Percentiles rank a stretch among this genome's conserved stretches.
These are phyloP conservation scores for Turnera subulata DNA, from an alignment of 345 rosid genomes.

Conservation along the genomic window DNA sequence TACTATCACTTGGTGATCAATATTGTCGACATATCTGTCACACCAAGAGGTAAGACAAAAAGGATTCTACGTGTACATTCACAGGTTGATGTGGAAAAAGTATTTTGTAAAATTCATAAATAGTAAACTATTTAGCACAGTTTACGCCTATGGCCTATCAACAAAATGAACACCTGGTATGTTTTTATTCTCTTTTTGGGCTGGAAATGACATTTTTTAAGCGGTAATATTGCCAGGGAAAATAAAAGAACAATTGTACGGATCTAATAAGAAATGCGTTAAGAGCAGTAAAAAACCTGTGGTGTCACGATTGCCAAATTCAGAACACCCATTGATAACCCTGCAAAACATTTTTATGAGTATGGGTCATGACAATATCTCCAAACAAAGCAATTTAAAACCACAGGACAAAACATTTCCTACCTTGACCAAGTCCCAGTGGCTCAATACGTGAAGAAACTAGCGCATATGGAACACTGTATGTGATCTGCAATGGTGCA, in stretches of 20 bases:
- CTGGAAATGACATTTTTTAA: not conserved
- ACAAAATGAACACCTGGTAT: not conserved
- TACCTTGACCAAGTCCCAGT: conserved; percentile 96
- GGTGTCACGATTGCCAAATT: conserved; percentile 94
- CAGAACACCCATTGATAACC: conserved; percentile 91
- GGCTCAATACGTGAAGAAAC: conserved; percentile 78
- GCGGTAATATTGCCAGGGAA: not conserved
- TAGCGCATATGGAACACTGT: conserved; percentile 92
- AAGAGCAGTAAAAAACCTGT: conserved; percentile 47
- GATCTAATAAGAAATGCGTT: not conserved
- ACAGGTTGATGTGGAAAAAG: not conserved
- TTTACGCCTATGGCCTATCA: not conserved
- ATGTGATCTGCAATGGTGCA: conserved; percentile 64
- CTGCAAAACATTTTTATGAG: conserved; percentile 37
- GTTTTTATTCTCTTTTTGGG: not conserved
- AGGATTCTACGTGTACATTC: too few species aligned
- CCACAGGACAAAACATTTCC: conserved; percentile 21
- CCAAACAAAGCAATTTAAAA: not conserved
- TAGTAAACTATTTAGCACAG: not conserved
- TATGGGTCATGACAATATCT: conserved; percentile 14
- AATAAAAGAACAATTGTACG: not conserved
- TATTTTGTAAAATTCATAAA: not conserved
- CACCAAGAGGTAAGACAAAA: too few species aligned
- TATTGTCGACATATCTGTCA: too few species aligned
- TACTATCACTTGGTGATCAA: too few species aligned